A percentile compares a stretch with the other conserved stretches of the same genome.
phyloP scores from a whole-genome alignment of 106 monocot genomes.

The Platanthera guangdongensis region DNA sequence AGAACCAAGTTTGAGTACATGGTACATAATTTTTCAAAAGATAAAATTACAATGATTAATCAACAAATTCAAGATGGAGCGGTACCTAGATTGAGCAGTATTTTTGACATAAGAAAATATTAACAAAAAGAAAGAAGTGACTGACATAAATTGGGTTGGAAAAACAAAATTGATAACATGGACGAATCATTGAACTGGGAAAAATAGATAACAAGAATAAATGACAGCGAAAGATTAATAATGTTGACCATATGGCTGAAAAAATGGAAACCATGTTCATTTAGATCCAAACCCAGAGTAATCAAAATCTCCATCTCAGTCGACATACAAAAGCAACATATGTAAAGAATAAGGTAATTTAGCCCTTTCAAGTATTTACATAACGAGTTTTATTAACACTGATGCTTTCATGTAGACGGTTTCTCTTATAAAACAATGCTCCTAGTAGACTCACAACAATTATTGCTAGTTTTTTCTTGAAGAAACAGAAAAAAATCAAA shows the following conservation, averaged over 20 bases:
- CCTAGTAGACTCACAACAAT: neutral
- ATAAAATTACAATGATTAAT: neutral
- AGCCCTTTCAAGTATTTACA: neutral
- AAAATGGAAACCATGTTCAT: neutral
- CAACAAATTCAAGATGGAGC: neutral
- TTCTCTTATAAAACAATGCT: neutral
- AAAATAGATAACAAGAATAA: neutral
- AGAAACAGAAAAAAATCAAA: neutral
- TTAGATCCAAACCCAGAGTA: neutral
- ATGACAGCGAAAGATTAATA: neutral
- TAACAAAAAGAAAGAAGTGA: neutral
- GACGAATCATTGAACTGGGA: neutral
- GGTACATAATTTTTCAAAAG: neutral
- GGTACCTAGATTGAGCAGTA: neutral
- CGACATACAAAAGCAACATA: neutral
- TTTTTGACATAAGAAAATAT: neutral
- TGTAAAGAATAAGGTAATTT: neutral
- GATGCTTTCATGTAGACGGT: neutral
- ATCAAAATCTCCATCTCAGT: neutral
- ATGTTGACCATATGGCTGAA: neutral
- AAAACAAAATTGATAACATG: too few species aligned
- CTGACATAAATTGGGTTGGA: too few species aligned
- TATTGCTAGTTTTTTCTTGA: neutral
- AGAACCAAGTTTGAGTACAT: neutral
- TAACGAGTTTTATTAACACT: neutral